Percentiles rank a stretch among this genome's conserved stretches.
phyloP scores from a whole-genome alignment of 176 grass and related monocot species.

The Dendrocalamus sinicus region DNA sequence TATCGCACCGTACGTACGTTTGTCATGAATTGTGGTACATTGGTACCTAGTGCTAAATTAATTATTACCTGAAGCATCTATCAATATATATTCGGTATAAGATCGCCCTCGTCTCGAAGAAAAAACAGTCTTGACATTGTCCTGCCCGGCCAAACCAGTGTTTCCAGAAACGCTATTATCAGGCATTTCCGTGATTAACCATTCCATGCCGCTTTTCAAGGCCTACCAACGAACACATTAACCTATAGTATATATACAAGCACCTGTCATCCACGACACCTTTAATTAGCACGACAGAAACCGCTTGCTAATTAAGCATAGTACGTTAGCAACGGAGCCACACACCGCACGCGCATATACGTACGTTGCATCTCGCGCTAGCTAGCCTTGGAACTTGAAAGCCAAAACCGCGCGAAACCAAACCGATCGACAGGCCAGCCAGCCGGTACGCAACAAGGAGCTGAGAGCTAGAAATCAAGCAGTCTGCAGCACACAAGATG shows the following conservation, averaged over 20 bases:
- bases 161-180: slow-evolving; percentile 24
- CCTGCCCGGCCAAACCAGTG: not conserved
- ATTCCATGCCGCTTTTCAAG: slow-evolving; percentile 34
- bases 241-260: not conserved
- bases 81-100: not conserved
- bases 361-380: not conserved
- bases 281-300: slow-evolving; percentile 1
- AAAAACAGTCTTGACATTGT: not conserved
- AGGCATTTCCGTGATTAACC: slow-evolving; percentile 40
- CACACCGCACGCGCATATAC: not conserved
- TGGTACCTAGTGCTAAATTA: not conserved
- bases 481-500: not conserved
- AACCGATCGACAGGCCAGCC: not conserved
- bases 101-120: not conserved
- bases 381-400: not conserved
- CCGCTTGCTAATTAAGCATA: not conserved
- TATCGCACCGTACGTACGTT: not conserved
- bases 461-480: not conserved
- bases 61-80: not conserved
- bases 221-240: not conserved
- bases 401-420: not conserved
- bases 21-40: not conserved
- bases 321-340: not conserved
- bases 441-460: not conserved
- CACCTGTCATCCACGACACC: not conserved